Evolutionary conservation across 2,329 filamentous ascomycete genomes (phyloP).

Genomic region (Sporothrix sp.): DNA sequence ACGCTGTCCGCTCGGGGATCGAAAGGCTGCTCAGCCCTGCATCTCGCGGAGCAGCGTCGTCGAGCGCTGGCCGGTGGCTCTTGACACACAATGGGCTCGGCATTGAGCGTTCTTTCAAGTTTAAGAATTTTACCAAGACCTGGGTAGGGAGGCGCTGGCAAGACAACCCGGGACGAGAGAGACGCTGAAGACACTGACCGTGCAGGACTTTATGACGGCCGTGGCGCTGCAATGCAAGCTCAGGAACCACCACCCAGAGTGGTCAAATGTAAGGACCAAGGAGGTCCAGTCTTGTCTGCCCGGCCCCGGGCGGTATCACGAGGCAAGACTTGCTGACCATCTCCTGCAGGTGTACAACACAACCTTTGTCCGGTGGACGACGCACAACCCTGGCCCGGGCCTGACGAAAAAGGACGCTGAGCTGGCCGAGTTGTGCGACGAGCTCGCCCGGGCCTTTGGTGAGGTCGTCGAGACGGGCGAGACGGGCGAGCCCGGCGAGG

Average conservation of each 20-base stretch:
- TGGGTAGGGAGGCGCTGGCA: no score
- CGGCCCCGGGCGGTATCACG: no score
- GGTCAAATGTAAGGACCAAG: conserved; percentile 53
- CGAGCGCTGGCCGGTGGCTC: conserved; percentile 36
- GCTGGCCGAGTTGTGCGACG: conserved; percentile 55
- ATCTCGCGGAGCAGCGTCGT: conserved; percentile 16
- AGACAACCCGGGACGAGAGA: background rate
- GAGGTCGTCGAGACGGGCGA: conserved; percentile 29
- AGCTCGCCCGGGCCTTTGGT: conserved; percentile 45
- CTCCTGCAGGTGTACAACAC: conserved; percentile 57
- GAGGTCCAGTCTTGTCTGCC: no score
- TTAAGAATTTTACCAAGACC: conserved; percentile 55
- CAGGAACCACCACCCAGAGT: conserved; percentile 64
- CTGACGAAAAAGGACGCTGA: conserved; percentile 54
- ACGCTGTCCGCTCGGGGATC: conserved; percentile 20
- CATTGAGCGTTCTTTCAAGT: conserved; percentile 51
- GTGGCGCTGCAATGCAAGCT: conserved; percentile 58
- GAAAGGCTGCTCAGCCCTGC: conserved; percentile 27
- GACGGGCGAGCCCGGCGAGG: background rate
- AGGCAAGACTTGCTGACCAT: background rate
- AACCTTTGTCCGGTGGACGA: conserved; percentile 63
- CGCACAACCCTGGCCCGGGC: conserved; percentile 51
- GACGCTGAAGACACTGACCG: background rate
- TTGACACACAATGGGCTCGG: conserved; percentile 42
- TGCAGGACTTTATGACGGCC: conserved; percentile 64